These are phyloP conservation scores for Naganishia vishniacii DNA, from an alignment of 768 basidiomycete genomes.

Conservation along the genomic window DNA sequence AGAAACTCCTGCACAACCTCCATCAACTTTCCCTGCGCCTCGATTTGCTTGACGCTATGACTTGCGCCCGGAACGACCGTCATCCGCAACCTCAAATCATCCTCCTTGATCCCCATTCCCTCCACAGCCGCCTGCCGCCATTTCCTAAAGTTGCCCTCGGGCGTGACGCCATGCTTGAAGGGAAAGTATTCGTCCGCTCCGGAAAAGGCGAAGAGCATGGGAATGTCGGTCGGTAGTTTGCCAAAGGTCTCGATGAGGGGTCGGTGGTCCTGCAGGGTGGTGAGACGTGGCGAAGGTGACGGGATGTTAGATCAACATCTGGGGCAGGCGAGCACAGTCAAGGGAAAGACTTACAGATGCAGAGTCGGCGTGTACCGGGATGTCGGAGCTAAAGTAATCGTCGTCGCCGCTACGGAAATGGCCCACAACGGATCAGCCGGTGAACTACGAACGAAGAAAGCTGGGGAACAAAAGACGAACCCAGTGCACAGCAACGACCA, in stretches of 20 bases:
- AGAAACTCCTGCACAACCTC: slow-evolving; percentile 11
- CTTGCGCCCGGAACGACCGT: slow-evolving; percentile 6
- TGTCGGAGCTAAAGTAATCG: slow-evolving; percentile 46
- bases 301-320: no score
- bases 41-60: slow-evolving; percentile 30
- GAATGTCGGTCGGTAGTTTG: slow-evolving; percentile 31
- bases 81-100: slow-evolving; percentile 34
- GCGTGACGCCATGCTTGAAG: slow-evolving; percentile 5
- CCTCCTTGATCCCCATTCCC: slow-evolving; percentile 27
- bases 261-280: slow-evolving; percentile 26
- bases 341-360: not conserved
- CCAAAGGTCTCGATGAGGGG: slow-evolving; percentile 45
- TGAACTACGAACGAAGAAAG: no score
- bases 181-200: slow-evolving; percentile 37
- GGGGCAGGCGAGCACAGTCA: no score
- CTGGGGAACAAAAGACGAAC: slow-evolving; percentile 29
- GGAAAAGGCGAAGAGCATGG: slow-evolving; percentile 37
- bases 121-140: slow-evolving; percentile 33
- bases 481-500: slow-evolving; percentile 37
- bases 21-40: slow-evolving; percentile 30
- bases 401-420: slow-evolving; percentile 44
- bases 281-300: no score
- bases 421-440: no score
- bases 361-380: slow-evolving; percentile 23
- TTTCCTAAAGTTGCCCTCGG: slow-evolving; percentile 22